phyloP scores from a whole-genome alignment of 2,329 filamentous ascomycete species.

The Elsinoe batatas region DNA sequence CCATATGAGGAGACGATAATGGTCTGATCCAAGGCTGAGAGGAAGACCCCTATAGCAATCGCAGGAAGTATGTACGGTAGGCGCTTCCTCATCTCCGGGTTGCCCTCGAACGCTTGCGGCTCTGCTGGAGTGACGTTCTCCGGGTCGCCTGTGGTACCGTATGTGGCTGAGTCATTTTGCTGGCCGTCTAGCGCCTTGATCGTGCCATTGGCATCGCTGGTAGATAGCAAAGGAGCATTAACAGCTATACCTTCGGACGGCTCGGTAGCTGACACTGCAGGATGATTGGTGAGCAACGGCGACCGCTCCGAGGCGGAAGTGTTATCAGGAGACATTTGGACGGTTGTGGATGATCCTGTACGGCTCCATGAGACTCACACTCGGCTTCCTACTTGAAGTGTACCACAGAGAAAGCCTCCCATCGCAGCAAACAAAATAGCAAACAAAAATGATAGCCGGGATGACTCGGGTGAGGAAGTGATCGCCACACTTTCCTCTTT shows the following conservation, averaged over 20 bases:
- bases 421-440: neutral
- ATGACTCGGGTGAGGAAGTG: neutral
- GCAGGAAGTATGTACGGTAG: slow-evolving; percentile 52
- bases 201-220: neutral
- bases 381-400: neutral
- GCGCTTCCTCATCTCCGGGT: slow-evolving; percentile 40
- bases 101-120: slow-evolving; percentile 23
- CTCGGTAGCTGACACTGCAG: neutral
- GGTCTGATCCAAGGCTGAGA: slow-evolving; percentile 66
- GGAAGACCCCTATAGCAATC: slow-evolving; percentile 55
- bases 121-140: neutral
- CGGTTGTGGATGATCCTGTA: neutral
- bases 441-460: neutral
- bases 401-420: neutral
- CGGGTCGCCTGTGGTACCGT: neutral
- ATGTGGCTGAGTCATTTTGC: neutral
- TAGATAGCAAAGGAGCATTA: neutral
- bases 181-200: neutral
- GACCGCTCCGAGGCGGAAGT: neutral
- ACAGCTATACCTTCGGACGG: neutral
- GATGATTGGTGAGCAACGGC: neutral
- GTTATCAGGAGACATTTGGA: neutral
- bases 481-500: slow-evolving; percentile 3
- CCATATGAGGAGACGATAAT: slow-evolving; percentile 71
- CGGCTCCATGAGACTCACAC: neutral